A percentile compares a stretch with the other conserved stretches of the same genome.
Evolutionary conservation across 495 filamentous ascomycete species (phyloP).

Genomic region (Thozetella sp.): DNA sequence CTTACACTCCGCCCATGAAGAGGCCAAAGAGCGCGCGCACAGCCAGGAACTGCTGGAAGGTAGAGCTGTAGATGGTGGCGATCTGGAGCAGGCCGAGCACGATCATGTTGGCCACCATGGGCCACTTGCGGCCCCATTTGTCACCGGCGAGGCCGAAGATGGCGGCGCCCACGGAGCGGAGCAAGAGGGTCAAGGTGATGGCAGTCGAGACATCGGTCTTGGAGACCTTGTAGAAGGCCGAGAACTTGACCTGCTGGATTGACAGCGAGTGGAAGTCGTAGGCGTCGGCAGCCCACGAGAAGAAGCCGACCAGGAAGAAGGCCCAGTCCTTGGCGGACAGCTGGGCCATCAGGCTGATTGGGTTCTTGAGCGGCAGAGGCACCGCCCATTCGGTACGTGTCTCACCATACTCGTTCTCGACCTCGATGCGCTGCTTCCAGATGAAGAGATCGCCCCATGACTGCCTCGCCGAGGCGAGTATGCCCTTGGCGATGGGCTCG

Average conservation of each 20-base stretch:
- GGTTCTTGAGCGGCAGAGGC: slow-evolving; percentile 61
- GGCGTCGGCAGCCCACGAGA: slow-evolving; percentile 69
- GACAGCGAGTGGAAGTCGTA: slow-evolving; percentile 80
- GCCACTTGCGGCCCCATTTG: slow-evolving; percentile 78
- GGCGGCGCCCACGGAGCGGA: slow-evolving; percentile 71
- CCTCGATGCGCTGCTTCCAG: slow-evolving; percentile 67
- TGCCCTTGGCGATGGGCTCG: slow-evolving; percentile 61
- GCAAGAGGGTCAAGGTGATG: slow-evolving; percentile 73
- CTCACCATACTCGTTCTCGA: slow-evolving; percentile 61
- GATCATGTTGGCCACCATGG: slow-evolving; percentile 75
- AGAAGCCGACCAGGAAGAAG: slow-evolving; percentile 65
- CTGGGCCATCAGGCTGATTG: slow-evolving; percentile 59
- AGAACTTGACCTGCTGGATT: slow-evolving; percentile 69
- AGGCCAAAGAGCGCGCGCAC: slow-evolving; percentile 75
- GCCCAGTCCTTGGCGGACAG: slow-evolving; percentile 59
- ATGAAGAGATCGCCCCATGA: slow-evolving; percentile 63
- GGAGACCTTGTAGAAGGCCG: slow-evolving; percentile 62
- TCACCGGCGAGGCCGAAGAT: slow-evolving; percentile 75
- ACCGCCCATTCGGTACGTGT: slow-evolving; percentile 58
- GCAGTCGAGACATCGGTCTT: slow-evolving; percentile 73
- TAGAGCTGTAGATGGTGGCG: slow-evolving; percentile 69
- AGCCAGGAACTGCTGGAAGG: slow-evolving; percentile 69
- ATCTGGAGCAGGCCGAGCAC: slow-evolving; percentile 65
- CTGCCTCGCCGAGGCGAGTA: slow-evolving; percentile 59
- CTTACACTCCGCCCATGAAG: slow-evolving; percentile 74